Conservation (phyloP, 306 rosid species). For the Rosa persica region DNA sequence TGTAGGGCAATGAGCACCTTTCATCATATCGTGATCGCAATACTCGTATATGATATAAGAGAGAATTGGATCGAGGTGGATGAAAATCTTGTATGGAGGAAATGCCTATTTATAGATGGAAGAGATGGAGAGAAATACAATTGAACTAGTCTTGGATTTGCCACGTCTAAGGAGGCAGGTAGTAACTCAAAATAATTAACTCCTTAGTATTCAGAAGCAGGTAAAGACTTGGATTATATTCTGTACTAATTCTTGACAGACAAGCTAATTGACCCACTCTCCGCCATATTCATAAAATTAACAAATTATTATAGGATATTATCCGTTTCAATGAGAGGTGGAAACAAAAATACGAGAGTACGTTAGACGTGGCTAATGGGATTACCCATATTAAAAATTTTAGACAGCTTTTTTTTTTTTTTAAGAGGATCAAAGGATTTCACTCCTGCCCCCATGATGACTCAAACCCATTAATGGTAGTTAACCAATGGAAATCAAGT, state of each 20-base stretch:
- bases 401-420: too few species aligned
- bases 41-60: too few species aligned
- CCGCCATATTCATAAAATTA: neutral
- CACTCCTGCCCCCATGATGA: too few species aligned
- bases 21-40: neutral
- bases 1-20: neutral
- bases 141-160: neutral
- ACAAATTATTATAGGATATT: too few species aligned
- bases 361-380: neutral
- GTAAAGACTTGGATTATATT: neutral
- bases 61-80: neutral
- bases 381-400: neutral
- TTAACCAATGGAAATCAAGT: neutral
- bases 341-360: neutral
- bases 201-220: neutral
- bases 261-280: neutral
- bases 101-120: neutral
- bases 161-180: neutral
- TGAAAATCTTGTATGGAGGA: neutral
- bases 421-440: too few species aligned
- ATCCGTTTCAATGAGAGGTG: neutral
- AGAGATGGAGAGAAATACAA: neutral
- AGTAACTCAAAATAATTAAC: neutral
- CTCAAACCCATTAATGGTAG: too few species aligned
- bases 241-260: neutral